A percentile compares a stretch with the other conserved stretches of the same genome.
phyloP scores from a whole-genome alignment of 2,329 filamentous ascomycete genomes.

The Trichoderma harzianum region DNA sequence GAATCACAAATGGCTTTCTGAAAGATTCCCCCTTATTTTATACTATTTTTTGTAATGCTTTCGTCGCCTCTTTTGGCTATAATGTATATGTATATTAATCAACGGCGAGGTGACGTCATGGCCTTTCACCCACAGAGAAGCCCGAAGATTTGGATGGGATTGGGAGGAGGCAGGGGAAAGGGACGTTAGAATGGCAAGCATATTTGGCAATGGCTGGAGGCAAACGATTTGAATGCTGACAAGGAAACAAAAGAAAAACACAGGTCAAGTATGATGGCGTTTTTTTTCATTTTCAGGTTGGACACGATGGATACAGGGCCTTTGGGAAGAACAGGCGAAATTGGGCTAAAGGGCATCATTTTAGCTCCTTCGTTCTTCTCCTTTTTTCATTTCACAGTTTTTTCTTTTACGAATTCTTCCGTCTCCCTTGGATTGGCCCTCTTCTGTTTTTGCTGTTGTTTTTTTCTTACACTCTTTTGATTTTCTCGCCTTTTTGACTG shows the following conservation, averaged over 20 bases:
- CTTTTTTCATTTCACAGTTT: not conserved
- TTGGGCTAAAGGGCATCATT: conserved; percentile 4
- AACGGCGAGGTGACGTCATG: not conserved
- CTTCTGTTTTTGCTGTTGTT: not conserved
- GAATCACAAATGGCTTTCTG: not conserved
- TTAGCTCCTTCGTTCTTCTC: not conserved
- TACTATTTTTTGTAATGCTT: not conserved
- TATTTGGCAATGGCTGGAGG: conserved; percentile 7
- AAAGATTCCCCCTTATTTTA: not conserved
- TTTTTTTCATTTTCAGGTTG: not conserved
- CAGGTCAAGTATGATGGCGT: conserved; percentile 17
- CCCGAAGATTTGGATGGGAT: not conserved
- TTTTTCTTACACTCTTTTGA: not conserved
- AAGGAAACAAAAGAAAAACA: conserved; percentile 11
- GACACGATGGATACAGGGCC: conserved; percentile 17
- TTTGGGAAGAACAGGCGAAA: conserved; percentile 11
- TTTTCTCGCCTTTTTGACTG: not conserved
- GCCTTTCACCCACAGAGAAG: not conserved
- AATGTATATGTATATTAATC: conserved; percentile 25
- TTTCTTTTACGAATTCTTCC: not conserved
- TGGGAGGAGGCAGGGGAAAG: not conserved
- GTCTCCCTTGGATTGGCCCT: conserved; percentile 1
- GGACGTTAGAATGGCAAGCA: conserved; percentile 6
- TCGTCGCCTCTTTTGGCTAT: conserved; percentile 16
- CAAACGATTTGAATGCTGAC: conserved; percentile 13